Base-by-base conservation (phyloP, 192 early-diverging fungal genomes). In the Gryganskiella cystojenkinii region DNA sequence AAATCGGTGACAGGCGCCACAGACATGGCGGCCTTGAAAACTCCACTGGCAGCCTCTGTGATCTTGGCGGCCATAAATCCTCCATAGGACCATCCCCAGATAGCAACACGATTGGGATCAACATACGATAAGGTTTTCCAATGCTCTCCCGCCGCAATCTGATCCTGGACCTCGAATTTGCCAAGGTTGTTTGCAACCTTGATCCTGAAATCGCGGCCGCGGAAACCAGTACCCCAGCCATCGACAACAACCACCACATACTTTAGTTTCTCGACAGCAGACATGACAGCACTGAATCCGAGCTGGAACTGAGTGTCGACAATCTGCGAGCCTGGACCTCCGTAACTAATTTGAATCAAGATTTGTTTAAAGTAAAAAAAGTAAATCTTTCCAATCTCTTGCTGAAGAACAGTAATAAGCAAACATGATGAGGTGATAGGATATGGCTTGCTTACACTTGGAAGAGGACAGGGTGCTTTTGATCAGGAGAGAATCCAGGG, bases 71-170 rank as follows among this genome's bases (percentile, higher is more conserved):
- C 90, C 80, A 93, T 81, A 74, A 91, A 98, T 19, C 96, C 97
- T 52, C 97, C 97, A 74, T 93, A 99, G 2, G 93, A 95, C 93
- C 97, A 99, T 20, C 97, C 97, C 97, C 97, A 99, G 52, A 99
- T 92, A 8, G 94, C 96, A 19, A 98, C 86, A 51, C 89, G 81
- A 27, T 83, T 80, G 19, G 85, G 71, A 79, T 99, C 95, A 59
- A 98, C 90, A 80, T 93, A 99, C 3, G 90, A 62, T 75, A 89
- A 60, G 11, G 54, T 68, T 72, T 87, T 70, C 87, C 87, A 89
- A 55, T 85, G 83, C 69, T 88, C 79, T n/a, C 91, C 96, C 13
- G 94, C 95, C 25, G 88, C 91, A 10, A 96, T 86, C 64, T 96
- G 91, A 84, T 99, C 97, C n/a, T 86, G 83, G 1, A 90, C 85